phyloP scores from a whole-genome alignment of 345 rosid genomes.

The Salix caprea region DNA sequence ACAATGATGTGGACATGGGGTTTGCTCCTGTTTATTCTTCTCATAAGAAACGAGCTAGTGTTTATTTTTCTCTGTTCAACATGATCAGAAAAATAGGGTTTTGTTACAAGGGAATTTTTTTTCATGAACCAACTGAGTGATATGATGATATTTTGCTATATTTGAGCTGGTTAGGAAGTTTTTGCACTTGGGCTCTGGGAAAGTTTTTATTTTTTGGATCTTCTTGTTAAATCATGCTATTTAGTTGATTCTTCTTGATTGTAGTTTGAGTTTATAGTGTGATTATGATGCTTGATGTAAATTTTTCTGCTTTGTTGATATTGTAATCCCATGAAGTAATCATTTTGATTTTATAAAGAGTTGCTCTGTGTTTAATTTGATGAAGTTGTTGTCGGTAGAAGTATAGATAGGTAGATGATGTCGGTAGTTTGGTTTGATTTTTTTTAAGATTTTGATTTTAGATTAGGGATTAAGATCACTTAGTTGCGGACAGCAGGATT shows the following conservation, averaged over 20 bases:
- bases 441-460: background rate
- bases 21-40: constrained; percentile 7
- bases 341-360: background rate
- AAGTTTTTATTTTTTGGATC: background rate
- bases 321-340: background rate
- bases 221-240: background rate
- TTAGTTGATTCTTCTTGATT: background rate
- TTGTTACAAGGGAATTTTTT: background rate
- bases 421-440: background rate
- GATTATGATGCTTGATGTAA: background rate
- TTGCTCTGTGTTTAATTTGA: background rate
- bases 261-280: background rate
- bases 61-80: background rate
- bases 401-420: background rate
- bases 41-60: background rate
- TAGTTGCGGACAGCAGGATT: background rate
- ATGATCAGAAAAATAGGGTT: background rate
- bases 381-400: background rate
- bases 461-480: background rate
- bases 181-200: background rate
- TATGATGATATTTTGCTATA: background rate
- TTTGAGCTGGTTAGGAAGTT: background rate
- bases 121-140: background rate
- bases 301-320: background rate
- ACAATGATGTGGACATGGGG: constrained; percentile 62